Percentiles rank a stretch among this genome's conserved stretches.
phyloP scores from a whole-genome alignment of 257 asterid species.

The Scutellaria barbata region DNA sequence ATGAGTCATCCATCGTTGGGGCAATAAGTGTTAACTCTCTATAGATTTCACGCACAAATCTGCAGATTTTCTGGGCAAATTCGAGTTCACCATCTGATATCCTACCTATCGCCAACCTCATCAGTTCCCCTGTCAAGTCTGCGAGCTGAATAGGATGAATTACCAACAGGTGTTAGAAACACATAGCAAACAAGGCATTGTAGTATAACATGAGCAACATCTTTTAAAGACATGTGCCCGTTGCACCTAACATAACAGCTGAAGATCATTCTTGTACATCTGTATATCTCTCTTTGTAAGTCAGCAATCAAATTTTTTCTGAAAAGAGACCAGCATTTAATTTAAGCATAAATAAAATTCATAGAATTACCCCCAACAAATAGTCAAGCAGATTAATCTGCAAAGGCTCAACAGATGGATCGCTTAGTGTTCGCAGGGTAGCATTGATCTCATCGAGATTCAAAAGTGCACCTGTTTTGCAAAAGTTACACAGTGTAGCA shows the following conservation, averaged over 20 bases:
- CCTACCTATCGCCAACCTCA: constrained; percentile 95
- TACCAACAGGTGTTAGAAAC: constrained; percentile 8
- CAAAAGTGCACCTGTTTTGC: constrained; percentile 80
- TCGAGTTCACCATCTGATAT: constrained; percentile 94
- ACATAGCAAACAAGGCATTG: constrained; percentile 9
- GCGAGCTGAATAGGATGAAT: constrained; percentile 68
- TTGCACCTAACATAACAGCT: constrained; percentile 9
- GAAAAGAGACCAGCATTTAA: too few species aligned
- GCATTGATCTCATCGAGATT: constrained; percentile 83
- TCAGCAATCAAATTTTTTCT: too few species aligned
- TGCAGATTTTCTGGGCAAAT: constrained; percentile 80
- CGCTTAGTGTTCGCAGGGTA: constrained; percentile 59
- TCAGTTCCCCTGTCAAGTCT: constrained; percentile 95
- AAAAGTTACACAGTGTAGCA: constrained; percentile 79
- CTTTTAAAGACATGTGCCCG: constrained; percentile 5
- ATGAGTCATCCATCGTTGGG: constrained; percentile 75
- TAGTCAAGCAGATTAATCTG: constrained; percentile 86
- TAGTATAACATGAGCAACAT: not conserved
- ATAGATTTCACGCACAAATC: constrained; percentile 82
- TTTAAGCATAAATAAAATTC: constrained; percentile 1
- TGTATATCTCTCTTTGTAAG: constrained; percentile 2
- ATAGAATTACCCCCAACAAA: constrained; percentile 77
- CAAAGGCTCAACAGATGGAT: constrained; percentile 82
- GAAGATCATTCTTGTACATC: constrained; percentile 6
- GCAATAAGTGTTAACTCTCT: constrained; percentile 75